Evolutionary conservation across 2,329 filamentous ascomycete genomes (phyloP).

Genomic region (Fusarium chaquense): DNA sequence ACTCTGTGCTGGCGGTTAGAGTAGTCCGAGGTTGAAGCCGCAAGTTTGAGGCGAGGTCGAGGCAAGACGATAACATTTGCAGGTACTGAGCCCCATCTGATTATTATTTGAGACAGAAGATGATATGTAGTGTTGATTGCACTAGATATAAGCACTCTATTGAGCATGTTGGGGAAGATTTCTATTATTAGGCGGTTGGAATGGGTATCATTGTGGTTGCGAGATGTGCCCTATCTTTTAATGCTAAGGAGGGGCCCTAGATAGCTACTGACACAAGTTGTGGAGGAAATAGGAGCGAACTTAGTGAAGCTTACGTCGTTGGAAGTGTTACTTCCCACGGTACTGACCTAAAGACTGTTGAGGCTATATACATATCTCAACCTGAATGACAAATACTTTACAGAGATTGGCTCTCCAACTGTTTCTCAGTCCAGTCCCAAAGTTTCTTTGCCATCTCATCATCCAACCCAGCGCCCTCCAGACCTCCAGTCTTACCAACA

Average conservation of each 20-base stretch:
- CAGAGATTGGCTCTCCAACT: background rate
- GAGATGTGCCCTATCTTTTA: too few species aligned
- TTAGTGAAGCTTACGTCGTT: too few species aligned
- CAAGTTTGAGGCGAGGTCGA: background rate
- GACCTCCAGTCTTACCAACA: background rate
- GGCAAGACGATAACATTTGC: background rate
- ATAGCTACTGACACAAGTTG: too few species aligned
- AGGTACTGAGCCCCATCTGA: background rate
- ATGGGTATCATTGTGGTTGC: too few species aligned
- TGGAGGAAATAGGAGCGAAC: too few species aligned
- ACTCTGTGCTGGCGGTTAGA: background rate
- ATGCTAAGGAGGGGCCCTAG: too few species aligned
- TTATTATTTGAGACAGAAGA: background rate
- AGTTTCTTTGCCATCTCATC: background rate
- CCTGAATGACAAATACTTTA: background rate
- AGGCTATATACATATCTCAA: too few species aligned
- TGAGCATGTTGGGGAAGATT: too few species aligned
- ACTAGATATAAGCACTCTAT: too few species aligned
- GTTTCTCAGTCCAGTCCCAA: slow-evolving; percentile 16
- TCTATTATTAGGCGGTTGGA: too few species aligned
- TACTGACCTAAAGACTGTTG: too few species aligned
- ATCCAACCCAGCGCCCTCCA: background rate
- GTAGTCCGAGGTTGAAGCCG: background rate
- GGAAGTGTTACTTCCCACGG: too few species aligned
- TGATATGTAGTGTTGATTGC: background rate